These are phyloP conservation scores for Leccinum incarnatum DNA, from an alignment of 768 basidiomycete species.

Conservation along the genomic window DNA sequence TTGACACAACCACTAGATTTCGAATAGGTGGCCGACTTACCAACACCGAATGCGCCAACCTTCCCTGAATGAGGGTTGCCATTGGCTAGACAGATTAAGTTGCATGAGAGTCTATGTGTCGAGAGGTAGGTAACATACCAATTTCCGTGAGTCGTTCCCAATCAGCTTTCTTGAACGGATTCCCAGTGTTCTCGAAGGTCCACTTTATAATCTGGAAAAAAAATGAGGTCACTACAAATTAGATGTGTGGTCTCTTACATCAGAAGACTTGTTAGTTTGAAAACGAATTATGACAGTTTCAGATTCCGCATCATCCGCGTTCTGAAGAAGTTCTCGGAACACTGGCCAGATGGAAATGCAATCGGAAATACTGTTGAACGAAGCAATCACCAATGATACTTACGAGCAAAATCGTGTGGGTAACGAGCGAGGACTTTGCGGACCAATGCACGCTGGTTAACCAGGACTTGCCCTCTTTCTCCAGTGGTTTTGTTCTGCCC, in stretches of 20 bases:
- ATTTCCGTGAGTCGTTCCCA: conserved; percentile 92
- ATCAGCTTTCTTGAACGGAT: conserved; percentile 76
- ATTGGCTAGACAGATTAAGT: conserved; percentile 50
- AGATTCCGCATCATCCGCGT: conserved; percentile 40
- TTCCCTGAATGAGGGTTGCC: conserved; percentile 94
- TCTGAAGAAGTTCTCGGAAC: conserved; percentile 29
- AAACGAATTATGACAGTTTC: conserved; percentile 73
- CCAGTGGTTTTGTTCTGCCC: conserved; percentile 70
- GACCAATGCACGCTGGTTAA: conserved; percentile 89
- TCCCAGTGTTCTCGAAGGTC: conserved; percentile 50
- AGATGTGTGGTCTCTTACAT: conserved; percentile 24
- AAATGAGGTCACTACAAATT: background rate
- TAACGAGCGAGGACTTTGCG: conserved; percentile 95
- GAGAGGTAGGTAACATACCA: conserved; percentile 39
- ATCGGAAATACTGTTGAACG: conserved; percentile 32
- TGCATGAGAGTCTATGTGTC: too few species aligned
- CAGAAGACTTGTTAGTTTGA: conserved; percentile 41
- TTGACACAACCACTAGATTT: conserved; percentile 20
- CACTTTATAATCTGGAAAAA: conserved; percentile 21
- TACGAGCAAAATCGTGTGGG: conserved; percentile 84
- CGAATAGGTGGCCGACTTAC: conserved; percentile 33
- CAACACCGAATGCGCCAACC: conserved; percentile 89
- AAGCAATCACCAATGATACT: background rate
- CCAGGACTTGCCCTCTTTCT: conserved; percentile 69
- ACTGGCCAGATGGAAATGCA: conserved; percentile 51